Percentiles rank a stretch among this genome's conserved stretches.
Evolutionary conservation across 208 protist genomes (phyloP).

Genomic region (Crithidia bombi): DNA sequence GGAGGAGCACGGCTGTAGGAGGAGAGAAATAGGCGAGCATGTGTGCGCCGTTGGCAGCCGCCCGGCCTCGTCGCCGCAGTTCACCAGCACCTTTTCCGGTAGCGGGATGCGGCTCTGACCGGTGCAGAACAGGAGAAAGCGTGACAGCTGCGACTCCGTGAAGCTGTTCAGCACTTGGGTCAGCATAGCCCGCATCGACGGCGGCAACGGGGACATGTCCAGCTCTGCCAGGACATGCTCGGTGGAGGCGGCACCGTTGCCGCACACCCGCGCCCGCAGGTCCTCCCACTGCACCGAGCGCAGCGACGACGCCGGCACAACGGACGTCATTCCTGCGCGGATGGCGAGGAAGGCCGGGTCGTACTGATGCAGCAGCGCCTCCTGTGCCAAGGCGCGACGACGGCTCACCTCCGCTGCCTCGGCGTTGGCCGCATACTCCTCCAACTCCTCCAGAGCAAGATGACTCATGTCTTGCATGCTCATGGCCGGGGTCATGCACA

Average conservation of each 20-base stretch:
- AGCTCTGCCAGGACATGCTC: conserved; percentile 78
- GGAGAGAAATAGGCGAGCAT: conserved; percentile 87
- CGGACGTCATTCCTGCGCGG: conserved; percentile 65
- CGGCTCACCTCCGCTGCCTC: conserved; percentile 38
- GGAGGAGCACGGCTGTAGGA: conserved; percentile 76
- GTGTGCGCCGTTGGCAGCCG: conserved; percentile 88
- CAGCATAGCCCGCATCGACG: conserved; percentile 55
- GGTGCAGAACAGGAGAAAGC: conserved; percentile 87
- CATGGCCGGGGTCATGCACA: conserved; percentile 50
- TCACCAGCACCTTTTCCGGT: conserved; percentile 80
- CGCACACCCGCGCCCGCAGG: conserved; percentile 83
- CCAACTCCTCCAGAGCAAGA: conserved; percentile 33
- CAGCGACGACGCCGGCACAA: conserved; percentile 60
- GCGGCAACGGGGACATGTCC: conserved; percentile 59
- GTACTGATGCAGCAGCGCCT: conserved; percentile 83
- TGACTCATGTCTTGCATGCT: conserved; percentile 41
- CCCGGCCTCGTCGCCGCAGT: conserved; percentile 76
- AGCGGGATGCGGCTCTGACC: conserved; percentile 85
- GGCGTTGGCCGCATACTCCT: conserved; percentile 26
- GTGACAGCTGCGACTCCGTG: conserved; percentile 55
- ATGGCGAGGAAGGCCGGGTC: conserved; percentile 74
- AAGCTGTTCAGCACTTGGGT: conserved; percentile 61
- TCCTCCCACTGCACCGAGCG: conserved; percentile 81
- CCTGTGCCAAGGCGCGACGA: conserved; percentile 53
- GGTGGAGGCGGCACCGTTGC: conserved; percentile 43